A percentile compares a stretch with the other conserved stretches of the same genome.
Conservation (phyloP, 331 rosid genomes). For the Ulmus americana region DNA sequence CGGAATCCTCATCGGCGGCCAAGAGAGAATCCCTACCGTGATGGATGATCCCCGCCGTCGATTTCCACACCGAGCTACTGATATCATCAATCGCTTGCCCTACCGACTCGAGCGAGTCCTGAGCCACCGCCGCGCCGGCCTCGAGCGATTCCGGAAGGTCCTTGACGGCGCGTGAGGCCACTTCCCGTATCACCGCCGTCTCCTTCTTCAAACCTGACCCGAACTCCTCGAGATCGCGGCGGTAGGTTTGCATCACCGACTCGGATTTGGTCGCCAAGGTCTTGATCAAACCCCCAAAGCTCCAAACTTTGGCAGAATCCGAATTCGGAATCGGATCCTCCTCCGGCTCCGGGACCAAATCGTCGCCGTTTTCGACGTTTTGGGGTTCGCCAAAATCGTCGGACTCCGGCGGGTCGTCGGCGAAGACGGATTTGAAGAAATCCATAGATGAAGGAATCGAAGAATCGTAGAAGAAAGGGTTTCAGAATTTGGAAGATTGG, state of each 20-base stretch:
- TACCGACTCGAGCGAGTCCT: conserved; percentile 88
- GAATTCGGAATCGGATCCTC: conserved; percentile 7
- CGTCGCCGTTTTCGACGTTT: conserved; percentile 10
- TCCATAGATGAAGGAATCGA: conserved; percentile 37
- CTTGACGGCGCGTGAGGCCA: conserved; percentile 83
- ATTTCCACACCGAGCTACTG: conserved; percentile 79
- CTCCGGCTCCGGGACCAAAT: conserved; percentile 9
- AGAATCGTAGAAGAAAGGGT: not conserved
- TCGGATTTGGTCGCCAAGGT: conserved; percentile 74
- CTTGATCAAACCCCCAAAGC: conserved; percentile 67
- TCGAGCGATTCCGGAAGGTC: conserved; percentile 76
- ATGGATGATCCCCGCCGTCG: conserved; percentile 75
- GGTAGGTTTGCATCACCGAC: conserved; percentile 60
- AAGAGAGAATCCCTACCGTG: conserved; percentile 68
- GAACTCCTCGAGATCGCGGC: conserved; percentile 83
- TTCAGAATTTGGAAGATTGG: not conserved
- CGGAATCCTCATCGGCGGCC: conserved; percentile 48
- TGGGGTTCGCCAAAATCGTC: conserved; percentile 18
- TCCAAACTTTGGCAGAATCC: conserved; percentile 40
- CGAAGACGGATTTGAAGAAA: conserved; percentile 68
- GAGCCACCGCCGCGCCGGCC: conserved; percentile 82
- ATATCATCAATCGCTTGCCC: conserved; percentile 93
- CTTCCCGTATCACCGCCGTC: conserved; percentile 72
- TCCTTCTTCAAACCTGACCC: conserved; percentile 66
- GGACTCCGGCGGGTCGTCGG: conserved; percentile 42